Evolutionary conservation across 768 basidiomycete species (phyloP), one percentile per base, ranked within the genome.

Genomic region (Tephrocybe sp.): DNA sequence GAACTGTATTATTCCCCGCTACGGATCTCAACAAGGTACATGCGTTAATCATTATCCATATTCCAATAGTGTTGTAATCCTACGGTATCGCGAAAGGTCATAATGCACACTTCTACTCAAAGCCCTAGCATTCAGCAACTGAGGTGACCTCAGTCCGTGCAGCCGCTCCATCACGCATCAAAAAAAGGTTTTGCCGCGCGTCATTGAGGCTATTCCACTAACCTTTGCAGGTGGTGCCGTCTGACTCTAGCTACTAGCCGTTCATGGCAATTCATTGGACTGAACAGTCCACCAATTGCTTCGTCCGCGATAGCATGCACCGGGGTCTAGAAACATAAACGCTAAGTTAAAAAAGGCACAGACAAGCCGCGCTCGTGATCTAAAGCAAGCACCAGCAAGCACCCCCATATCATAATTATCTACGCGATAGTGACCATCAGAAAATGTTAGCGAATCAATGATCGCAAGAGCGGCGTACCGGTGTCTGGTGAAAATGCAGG

Each of bases 381-480:
- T 24, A 40, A 10, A 36, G 19, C 15, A 13, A 33, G 39, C 42
- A 50, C 49, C 34, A n/a, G n/a, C 31, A 27, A 45, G 45, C 40
- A 16, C 30, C 15, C 43, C 34, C 40, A 36, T 42, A 19, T 38
- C 18, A 39, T 23, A 19, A 31, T 39, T 29, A 39, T 34, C 43
- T 11, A 45, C 24, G 25, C 27, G 27, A 29, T 31, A 21, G 8
- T 27, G 13, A 19, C 31, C 50, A 51, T 51, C 50, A 51, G 44
- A 51, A 39, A 34, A 27, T 36, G 21, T 41, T 45, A 12, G 30
- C 50, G 44, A 46, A 40, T 15, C 27, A 44, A 37, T 27, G 49
- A 42, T 22, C 18, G 41, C 44, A 51, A 27, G 43, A 39, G 23
- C 42, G 37, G 44, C 22, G 49, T 50, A 36, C 49, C 49, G 42